Evolutionary conservation across 139 green algal genomes (phyloP).

Genomic region (Chlorella sp.): DNA sequence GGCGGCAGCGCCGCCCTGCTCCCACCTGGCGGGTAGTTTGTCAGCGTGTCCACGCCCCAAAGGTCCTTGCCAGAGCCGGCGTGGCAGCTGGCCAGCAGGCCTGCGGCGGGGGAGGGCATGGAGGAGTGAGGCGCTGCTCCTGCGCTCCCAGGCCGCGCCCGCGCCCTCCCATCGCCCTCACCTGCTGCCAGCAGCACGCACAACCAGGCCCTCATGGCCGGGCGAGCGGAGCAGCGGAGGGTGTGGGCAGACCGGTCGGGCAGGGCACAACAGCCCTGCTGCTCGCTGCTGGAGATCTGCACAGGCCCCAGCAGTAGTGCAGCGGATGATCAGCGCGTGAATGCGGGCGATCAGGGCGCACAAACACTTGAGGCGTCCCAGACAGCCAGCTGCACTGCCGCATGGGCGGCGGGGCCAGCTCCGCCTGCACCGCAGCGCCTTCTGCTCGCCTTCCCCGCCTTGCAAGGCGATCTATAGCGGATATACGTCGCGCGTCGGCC

Average conservation of each 20-base stretch:
- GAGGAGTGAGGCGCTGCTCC: not conserved
- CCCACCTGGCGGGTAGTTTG: slow-evolving; percentile 40
- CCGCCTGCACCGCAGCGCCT: too few relatives aligned
- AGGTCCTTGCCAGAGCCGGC: slow-evolving; percentile 31
- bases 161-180: not conserved
- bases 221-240: not conserved
- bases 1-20: not conserved
- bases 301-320: not conserved
- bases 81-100: not conserved
- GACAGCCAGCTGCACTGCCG: not conserved
- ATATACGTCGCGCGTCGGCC: not conserved
- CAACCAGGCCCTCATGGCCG: not conserved
- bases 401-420: too few relatives aligned
- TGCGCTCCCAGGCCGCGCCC: not conserved
- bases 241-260: not conserved
- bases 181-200: not conserved
- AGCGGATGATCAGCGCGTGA: not conserved
- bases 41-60: slow-evolving; percentile 44
- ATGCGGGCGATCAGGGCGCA: not conserved
- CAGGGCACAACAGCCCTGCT: too few relatives aligned
- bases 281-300: too few relatives aligned
- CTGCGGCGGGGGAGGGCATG: not conserved
- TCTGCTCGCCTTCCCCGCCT: too few relatives aligned
- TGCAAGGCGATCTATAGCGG: not conserved
- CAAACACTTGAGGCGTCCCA: not conserved